Evolutionary conservation across 1,139 yeast genomes (phyloP).

Genomic region (Ashbya aceris): DNA sequence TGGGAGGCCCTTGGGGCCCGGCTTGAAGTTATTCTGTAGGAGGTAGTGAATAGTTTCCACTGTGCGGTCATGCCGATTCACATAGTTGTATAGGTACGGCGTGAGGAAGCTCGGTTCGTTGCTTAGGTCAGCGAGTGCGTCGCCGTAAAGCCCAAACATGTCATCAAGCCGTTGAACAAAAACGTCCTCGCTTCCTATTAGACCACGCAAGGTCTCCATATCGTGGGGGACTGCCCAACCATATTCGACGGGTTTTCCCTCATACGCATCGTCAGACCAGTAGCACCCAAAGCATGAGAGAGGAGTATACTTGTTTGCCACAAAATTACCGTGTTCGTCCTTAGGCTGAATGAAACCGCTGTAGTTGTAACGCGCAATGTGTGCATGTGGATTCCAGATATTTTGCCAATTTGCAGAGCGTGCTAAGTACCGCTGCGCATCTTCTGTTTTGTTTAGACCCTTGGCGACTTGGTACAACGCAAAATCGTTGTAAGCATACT

Average conservation of each 20-base stretch:
- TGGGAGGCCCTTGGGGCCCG: constrained; percentile 30
- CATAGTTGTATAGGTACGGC: constrained; percentile 31
- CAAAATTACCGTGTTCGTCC: constrained; percentile 30
- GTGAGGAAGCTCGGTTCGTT: constrained; percentile 34
- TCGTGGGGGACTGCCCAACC: constrained; percentile 35
- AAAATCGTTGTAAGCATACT: constrained; percentile 35
- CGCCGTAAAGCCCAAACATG: constrained; percentile 32
- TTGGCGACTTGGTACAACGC: constrained; percentile 33
- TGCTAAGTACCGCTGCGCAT: constrained; percentile 29
- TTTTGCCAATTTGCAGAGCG: constrained; percentile 35
- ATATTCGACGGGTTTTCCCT: constrained; percentile 31
- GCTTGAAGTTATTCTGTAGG: constrained; percentile 28
- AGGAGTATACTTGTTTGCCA: constrained; percentile 25
- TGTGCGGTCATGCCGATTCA: constrained; percentile 29
- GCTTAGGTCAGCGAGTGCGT: constrained; percentile 30
- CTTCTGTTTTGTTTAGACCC: constrained; percentile 27
- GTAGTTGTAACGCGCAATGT: constrained; percentile 20
- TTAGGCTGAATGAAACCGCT: constrained; percentile 34
- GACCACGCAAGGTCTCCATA: constrained; percentile 26
- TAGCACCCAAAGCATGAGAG: constrained; percentile 31
- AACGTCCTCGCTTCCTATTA: constrained; percentile 29
- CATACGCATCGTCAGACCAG: constrained; percentile 31
- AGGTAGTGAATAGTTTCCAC: constrained; percentile 32
- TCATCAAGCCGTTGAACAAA: constrained; percentile 32
- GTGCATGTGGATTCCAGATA: constrained; percentile 33